A percentile compares a stretch with the other conserved stretches of the same genome.
Conservation (phyloP, 768 basidiomycete genomes). For the Sutorius australiensis region DNA sequence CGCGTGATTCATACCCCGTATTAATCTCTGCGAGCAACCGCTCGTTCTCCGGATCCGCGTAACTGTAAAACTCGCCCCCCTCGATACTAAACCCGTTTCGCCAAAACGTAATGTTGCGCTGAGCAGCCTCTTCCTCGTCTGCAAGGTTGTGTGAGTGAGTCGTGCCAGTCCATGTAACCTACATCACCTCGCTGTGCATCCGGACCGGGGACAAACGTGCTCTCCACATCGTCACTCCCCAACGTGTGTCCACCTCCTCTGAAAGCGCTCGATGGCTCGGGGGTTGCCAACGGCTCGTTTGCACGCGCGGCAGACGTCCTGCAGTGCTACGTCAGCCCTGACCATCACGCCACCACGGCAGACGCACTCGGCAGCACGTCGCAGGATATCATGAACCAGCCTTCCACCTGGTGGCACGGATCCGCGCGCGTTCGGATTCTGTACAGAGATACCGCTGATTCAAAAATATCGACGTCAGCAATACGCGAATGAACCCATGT, state of each 20-base stretch:
- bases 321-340: background rate
- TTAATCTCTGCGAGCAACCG: constrained; percentile 73
- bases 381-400: constrained; percentile 68
- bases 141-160: background rate
- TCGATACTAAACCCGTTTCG: constrained; percentile 89
- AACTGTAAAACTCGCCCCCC: constrained; percentile 79
- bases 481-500: background rate
- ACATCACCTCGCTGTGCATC: constrained; percentile 34
- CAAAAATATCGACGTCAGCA: background rate
- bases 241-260: constrained; percentile 76
- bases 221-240: constrained; percentile 87
- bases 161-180: background rate
- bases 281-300: constrained; percentile 12
- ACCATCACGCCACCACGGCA: background rate
- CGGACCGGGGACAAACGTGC: constrained; percentile 73
- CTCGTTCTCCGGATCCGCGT: constrained; percentile 73
- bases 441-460: constrained; percentile 77
- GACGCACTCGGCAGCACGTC: constrained; percentile 75
- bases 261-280: constrained; percentile 40
- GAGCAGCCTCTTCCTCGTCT: constrained; percentile 47
- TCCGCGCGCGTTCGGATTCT: constrained; percentile 66
- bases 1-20: constrained; percentile 55
- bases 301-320: constrained; percentile 21
- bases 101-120: constrained; percentile 88
- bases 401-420: constrained; percentile 52